Base-by-base conservation (phyloP, 768 basidiomycete genomes). In the Tylopilus sp. region DNA sequence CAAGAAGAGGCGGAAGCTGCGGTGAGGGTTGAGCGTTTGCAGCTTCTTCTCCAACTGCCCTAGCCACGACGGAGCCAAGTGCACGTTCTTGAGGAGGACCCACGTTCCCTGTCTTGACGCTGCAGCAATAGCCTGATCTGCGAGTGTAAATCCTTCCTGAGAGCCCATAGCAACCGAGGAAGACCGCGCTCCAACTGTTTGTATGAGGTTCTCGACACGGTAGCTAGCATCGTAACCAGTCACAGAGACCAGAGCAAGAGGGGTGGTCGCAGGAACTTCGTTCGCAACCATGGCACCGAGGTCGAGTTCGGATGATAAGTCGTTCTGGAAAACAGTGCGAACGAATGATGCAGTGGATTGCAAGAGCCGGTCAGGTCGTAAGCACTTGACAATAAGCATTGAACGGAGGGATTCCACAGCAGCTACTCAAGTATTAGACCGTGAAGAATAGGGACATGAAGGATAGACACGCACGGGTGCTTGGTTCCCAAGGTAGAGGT, bases 191-290 rank as follows among this genome's bases (percentile, higher is more conserved):
- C 85, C 83, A 12, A 83, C 83, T 45, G 83, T 84, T 65, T 86
- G 83, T 57, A 94, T 83, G 40, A 95, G 79, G 58, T 85, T 86
- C 60, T 97, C 94, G 35, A 97, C 91, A 44, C 90, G 83, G 69
- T 95, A 98, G 68, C 94, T 95, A n/a, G 97, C 97, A 66, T 99
- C 97, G 63, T 97, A 95, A 15, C 97, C 97, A 3, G 91, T 84
- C 3, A 99, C 93, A 6, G 95, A 98, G 25, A 94, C 82, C 44
- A 99, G 75, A 4, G 93, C 90, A 23, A 98, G 73, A 1, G 97
- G 95, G 0, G 91, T 91, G 4, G 80, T 77, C 2, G 93, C 79
- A 3, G 80, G 77, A 28, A 94, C 80, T 65, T 98, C 93, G 61
- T 88, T 79, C 8, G 76, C 59, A 25, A 98, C 91, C 75, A 98